phyloP scores from a whole-genome alignment of 2,329 filamentous ascomycete genomes.

The Ceratocystiopsis minuta region DNA sequence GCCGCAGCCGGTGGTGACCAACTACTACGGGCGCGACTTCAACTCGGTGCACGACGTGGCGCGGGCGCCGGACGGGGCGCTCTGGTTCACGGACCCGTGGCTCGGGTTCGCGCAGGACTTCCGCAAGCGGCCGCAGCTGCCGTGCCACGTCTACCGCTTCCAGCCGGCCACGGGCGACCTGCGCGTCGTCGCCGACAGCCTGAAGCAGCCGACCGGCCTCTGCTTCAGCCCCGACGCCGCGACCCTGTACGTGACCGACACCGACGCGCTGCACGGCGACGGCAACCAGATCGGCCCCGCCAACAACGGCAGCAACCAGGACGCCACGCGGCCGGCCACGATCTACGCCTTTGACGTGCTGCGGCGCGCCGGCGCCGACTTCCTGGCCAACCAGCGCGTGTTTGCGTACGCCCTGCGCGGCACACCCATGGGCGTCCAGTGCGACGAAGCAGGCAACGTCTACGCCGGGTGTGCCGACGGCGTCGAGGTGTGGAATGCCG shows the following conservation, averaged over 20 bases:
- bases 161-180: conserved; percentile 21
- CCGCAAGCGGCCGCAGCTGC: conserved; percentile 24
- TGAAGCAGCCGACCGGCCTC: conserved; percentile 25
- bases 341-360: conserved; percentile 32
- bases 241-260: conserved; percentile 26
- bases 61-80: conserved; percentile 18
- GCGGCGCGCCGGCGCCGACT: conserved; percentile 17
- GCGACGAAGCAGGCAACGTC: conserved; percentile 25
- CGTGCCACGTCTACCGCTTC: conserved; percentile 30
- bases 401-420: conserved; percentile 32
- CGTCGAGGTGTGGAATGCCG: conserved; percentile 29
- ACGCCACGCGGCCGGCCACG: conserved; percentile 16
- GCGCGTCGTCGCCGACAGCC: conserved; percentile 28
- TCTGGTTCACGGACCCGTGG: conserved; percentile 33
- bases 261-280: conserved; percentile 14
- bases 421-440: conserved; percentile 24
- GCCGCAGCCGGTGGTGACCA: conserved; percentile 20
- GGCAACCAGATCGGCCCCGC: too few relatives aligned
- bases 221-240: conserved; percentile 20
- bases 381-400: conserved; percentile 29
- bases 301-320: conserved; percentile 13
- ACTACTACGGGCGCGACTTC: conserved; percentile 26
- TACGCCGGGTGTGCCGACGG: conserved; percentile 30
- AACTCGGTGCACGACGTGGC: conserved; percentile 28
- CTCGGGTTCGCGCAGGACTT: conserved; percentile 27